Conservation (phyloP, 2,329 filamentous ascomycete species). For the Myriosclerotinia curreyana region DNA sequence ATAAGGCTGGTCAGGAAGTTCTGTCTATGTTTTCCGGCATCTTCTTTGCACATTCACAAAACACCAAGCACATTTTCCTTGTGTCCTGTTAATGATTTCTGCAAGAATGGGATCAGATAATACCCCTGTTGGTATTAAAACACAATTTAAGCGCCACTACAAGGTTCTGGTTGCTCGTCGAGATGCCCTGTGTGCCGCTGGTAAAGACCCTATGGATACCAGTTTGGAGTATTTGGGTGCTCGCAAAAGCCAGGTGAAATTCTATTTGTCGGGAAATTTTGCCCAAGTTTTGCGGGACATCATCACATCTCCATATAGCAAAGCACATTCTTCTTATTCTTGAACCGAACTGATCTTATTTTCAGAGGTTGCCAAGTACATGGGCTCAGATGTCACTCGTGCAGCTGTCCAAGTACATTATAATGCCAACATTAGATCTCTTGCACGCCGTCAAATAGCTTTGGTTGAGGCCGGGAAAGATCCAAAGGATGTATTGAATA, state of each 20-base stretch:
- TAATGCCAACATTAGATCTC: conserved; percentile 45
- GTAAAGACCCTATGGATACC: conserved; percentile 43
- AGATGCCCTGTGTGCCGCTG: conserved; percentile 44
- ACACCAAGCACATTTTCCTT: not conserved
- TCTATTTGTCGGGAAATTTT: not conserved
- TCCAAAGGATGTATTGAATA: conserved; percentile 37
- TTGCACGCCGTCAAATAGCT: conserved; percentile 49
- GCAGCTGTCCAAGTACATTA: conserved; percentile 30
- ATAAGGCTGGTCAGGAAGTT: conserved; percentile 22
- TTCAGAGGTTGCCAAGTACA: conserved; percentile 27
- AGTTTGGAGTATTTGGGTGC: not conserved
- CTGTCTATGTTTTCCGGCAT: not conserved
- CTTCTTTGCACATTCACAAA: not conserved
- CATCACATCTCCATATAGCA: not conserved
- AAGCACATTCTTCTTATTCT: not conserved
- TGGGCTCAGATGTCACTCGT: conserved; percentile 32
- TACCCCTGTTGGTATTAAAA: conserved; percentile 56
- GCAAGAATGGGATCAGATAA: conserved; percentile 46
- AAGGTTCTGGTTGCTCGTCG: conserved; percentile 53
- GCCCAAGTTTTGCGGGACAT: not conserved
- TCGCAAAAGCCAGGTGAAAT: not conserved
- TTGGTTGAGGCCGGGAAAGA: conserved; percentile 46
- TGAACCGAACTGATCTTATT: not conserved
- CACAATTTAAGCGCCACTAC: conserved; percentile 54
- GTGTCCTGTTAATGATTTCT: not conserved